Evolutionary conservation across 768 basidiomycete genomes (phyloP).

Genomic region (Calocera cornea): DNA sequence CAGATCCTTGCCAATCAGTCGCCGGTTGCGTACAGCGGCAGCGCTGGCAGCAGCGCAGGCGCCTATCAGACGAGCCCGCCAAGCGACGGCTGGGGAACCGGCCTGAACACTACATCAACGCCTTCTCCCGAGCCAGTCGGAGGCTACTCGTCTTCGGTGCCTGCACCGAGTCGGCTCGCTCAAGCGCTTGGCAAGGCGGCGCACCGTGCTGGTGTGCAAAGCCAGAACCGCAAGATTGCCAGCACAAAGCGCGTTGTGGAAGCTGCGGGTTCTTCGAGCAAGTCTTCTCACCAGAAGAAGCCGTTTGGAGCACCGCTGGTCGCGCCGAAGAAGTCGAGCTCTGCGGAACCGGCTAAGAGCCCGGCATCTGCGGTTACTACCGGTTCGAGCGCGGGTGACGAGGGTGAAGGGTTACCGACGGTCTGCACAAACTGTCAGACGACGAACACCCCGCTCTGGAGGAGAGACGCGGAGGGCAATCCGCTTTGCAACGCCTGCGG

Average conservation of each 20-base stretch:
- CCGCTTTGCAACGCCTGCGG: conserved; percentile 90
- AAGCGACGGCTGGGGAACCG: conserved; percentile 69
- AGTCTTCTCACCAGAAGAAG: conserved; percentile 10
- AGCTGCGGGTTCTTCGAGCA: conserved; percentile 9
- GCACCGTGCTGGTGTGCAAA: conserved; percentile 7
- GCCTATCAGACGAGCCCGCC: conserved; percentile 61
- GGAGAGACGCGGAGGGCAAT: conserved; percentile 84
- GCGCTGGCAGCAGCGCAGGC: conserved; percentile 28
- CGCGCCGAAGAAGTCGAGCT: conserved; percentile 6
- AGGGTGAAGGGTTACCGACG: conserved; percentile 60
- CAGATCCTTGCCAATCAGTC: conserved; percentile 41
- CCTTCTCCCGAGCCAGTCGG: conserved; percentile 16
- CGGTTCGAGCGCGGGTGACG: conserved; percentile 30
- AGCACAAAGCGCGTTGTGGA: conserved; percentile 13
- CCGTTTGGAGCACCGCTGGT: not conserved
- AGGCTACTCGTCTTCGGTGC: conserved; percentile 35
- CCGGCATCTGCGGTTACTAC: conserved; percentile 11
- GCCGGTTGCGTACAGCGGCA: not conserved
- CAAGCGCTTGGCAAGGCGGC: conserved; percentile 28
- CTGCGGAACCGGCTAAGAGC: conserved; percentile 14
- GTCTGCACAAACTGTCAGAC: conserved; percentile 92
- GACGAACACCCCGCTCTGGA: conserved; percentile 87
- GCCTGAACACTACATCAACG: conserved; percentile 40
- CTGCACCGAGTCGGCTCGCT: conserved; percentile 55
- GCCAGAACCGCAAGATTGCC: not conserved